Evolutionary conservation across 192 early-diverging fungal genomes (phyloP).

Genomic region (Coemansia sp.): DNA sequence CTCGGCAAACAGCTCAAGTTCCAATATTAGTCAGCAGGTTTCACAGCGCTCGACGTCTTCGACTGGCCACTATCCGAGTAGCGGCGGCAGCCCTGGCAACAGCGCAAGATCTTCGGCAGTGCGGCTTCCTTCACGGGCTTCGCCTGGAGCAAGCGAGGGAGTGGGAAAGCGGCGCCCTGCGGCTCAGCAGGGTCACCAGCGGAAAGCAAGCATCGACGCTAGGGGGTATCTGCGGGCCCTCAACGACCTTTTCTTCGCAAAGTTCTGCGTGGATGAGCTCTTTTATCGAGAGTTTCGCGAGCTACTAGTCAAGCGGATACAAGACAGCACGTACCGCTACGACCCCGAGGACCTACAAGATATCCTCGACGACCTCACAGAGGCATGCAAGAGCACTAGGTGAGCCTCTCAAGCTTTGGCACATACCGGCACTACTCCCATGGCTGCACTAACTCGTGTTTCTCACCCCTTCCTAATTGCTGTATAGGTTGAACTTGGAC

Average conservation of each 20-base stretch:
- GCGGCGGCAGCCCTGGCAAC: slow-evolving; percentile 3
- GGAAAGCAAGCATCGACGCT: slow-evolving; percentile 38
- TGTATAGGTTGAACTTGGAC: slow-evolving; percentile 46
- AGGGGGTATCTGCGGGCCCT: slow-evolving; percentile 44
- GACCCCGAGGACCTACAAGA: slow-evolving; percentile 43
- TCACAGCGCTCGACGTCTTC: slow-evolving; percentile 21
- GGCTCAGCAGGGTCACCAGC: slow-evolving; percentile 23
- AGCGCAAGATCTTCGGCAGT: not conserved
- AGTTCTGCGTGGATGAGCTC: slow-evolving; percentile 54
- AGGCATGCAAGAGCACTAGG: slow-evolving; percentile 51
- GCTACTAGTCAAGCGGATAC: slow-evolving; percentile 49
- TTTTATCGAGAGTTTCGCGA: slow-evolving; percentile 51
- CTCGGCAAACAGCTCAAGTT: slow-evolving; percentile 42
- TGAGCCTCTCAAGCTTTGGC: slow-evolving; percentile 20
- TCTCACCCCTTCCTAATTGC: not conserved
- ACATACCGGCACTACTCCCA: not conserved
- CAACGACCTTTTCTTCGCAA: slow-evolving; percentile 53
- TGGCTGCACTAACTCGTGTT: not conserved
- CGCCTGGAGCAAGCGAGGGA: slow-evolving; percentile 2
- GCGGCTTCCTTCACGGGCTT: slow-evolving; percentile 16
- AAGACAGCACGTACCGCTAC: slow-evolving; percentile 45
- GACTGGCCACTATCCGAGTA: slow-evolving; percentile 11
- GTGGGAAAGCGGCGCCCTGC: slow-evolving; percentile 6
- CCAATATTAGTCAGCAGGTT: slow-evolving; percentile 34
- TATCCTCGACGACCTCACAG: slow-evolving; percentile 41